Conservation (phyloP, 1,284 basidiomycete species). For the Irpex lacteus region DNA sequence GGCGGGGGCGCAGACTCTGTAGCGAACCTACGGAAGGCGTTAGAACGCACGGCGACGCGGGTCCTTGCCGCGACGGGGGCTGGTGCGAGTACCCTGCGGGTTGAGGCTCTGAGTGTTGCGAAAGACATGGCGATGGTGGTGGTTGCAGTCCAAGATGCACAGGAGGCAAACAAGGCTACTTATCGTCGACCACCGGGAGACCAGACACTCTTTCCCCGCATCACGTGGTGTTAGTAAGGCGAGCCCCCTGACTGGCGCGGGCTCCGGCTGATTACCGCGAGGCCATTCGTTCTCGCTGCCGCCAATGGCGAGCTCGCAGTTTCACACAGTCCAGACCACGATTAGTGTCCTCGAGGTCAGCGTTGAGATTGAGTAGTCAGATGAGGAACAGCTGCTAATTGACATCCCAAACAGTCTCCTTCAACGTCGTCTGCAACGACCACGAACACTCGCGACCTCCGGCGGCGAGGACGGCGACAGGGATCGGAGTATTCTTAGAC, state of each 20-base stretch:
- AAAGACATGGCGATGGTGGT: constrained; percentile 43
- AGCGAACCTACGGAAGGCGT: constrained; percentile 53
- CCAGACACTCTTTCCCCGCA: constrained; percentile 12
- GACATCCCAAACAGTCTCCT: not conserved
- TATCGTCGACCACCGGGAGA: not conserved
- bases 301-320: not conserved
- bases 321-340: not conserved
- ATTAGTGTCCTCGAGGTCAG: not conserved
- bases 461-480: not conserved
- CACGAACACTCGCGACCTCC: not conserved
- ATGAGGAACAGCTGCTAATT: not conserved
- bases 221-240: constrained; percentile 13
- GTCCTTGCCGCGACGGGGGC: constrained; percentile 33
- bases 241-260: not conserved
- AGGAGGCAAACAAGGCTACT: not conserved
- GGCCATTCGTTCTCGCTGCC: constrained; percentile 1
- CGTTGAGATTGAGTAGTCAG: not conserved
- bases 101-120: constrained; percentile 43
- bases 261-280: not conserved
- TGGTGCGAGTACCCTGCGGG: constrained; percentile 40
- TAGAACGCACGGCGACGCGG: constrained; percentile 23
- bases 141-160: not conserved
- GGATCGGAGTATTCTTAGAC: not conserved
- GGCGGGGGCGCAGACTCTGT: constrained; percentile 39
- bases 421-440: not conserved